Base-by-base conservation (phyloP, 1,284 basidiomycete species). In the Peniophora sp. region DNA sequence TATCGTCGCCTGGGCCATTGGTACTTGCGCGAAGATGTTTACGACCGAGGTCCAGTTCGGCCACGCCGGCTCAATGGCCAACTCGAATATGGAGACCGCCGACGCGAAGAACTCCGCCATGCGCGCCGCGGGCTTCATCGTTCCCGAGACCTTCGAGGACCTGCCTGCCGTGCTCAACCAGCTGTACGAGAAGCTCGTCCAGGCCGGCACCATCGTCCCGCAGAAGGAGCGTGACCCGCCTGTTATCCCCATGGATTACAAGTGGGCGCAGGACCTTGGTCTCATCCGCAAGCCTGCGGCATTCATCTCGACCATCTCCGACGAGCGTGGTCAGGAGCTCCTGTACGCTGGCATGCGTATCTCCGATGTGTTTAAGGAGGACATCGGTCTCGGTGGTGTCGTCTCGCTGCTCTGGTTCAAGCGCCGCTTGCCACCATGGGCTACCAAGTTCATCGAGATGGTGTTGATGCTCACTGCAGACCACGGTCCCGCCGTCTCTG, bases 1-100 rank as follows among this genome's bases (percentile, higher is more conserved):
- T 52, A 96, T 98, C 65, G 91, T 99, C 58, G 96, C 96, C 24
- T 99, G 96, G 97, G 93, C 97, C 47, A 99, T 99, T 63, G 96
- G 96, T 58, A 99, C 97, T 41, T 99, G 97, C 70, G 96, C 96
- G 66, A 97, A 97, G 85, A 99, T 99, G 97, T 99, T 99, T 76
- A 82, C 92, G 50, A 98, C 96, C 51, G 96, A 98, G 72, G 96
- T 99, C 45, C 96, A 99, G 73, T 99, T 99, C 72, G 96, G 96
- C 44, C 97, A 99, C 74, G 97, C 96, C 51, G 96, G 96, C 48
- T 91, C 86, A 50, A 93, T 99, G 90, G 96, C 96, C 60, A 97
- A 99, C 81, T 95, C 92, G 58, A 93, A 95, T 63, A 70, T 89
- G 66, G 96, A 98, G 79, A 99, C 96, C 10, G 96, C 96, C 47